Conservation (phyloP, 2,329 filamentous ascomycete genomes). For the Metarhizium rileyi region DNA sequence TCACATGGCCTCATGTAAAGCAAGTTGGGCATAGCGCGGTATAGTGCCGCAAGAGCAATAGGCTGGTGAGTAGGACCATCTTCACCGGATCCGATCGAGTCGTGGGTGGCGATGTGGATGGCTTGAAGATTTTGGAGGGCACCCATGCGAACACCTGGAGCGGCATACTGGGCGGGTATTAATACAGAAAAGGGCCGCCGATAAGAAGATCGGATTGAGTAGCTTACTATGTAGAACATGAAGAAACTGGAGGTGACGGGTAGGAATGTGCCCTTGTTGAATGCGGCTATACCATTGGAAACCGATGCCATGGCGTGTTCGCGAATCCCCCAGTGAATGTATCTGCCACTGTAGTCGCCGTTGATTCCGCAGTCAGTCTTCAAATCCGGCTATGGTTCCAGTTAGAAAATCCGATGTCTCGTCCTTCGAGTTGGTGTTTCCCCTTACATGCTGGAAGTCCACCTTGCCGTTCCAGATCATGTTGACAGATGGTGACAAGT, state of each 20-base stretch:
- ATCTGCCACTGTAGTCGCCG: conserved; percentile 44
- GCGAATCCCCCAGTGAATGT: conserved; percentile 50
- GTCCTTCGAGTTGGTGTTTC: not conserved
- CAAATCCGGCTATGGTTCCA: conserved; percentile 21
- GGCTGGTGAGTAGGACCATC: conserved; percentile 56
- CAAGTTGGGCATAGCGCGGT: conserved; percentile 53
- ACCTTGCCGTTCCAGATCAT: conserved; percentile 45
- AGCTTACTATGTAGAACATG: conserved; percentile 44
- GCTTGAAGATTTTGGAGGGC: conserved; percentile 43
- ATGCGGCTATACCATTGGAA: conserved; percentile 50
- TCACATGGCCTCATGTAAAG: conserved; percentile 51
- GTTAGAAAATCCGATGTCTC: not conserved
- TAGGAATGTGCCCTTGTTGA: conserved; percentile 41
- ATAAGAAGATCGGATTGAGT: too few relatives aligned
- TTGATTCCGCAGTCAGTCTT: conserved; percentile 37
- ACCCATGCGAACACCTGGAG: conserved; percentile 50
- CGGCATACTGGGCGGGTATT: conserved; percentile 30
- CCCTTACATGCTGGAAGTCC: conserved; percentile 35
- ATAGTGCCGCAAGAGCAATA: conserved; percentile 45
- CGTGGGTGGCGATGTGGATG: conserved; percentile 53
- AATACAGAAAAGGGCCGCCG: too few relatives aligned
- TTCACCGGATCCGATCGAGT: conserved; percentile 49
- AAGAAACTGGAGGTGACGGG: conserved; percentile 51
- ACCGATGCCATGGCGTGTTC: conserved; percentile 53
- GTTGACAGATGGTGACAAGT: conserved; percentile 42